Conservation (phyloP, 2,329 filamentous ascomycete genomes). For the Didymella sp. region DNA sequence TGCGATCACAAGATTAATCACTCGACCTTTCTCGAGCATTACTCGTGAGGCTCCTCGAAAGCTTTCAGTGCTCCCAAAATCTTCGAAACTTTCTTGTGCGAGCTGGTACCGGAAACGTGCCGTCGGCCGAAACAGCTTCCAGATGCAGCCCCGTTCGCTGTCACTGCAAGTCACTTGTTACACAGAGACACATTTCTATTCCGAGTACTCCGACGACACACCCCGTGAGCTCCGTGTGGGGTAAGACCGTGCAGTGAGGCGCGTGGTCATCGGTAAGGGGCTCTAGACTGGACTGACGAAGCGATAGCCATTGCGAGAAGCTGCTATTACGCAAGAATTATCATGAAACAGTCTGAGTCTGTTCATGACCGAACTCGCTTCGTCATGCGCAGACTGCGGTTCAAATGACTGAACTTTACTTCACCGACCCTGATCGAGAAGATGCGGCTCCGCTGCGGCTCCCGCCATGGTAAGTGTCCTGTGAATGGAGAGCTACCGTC, state of each 20-base stretch:
- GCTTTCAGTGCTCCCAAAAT: neutral
- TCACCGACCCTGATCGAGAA: neutral
- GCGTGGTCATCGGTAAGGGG: conserved; percentile 3
- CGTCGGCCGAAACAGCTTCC: neutral
- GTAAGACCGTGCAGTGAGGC: conserved; percentile 10
- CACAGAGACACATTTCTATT: conserved; percentile 4
- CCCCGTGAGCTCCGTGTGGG: conserved; percentile 3
- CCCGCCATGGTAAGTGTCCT: conserved; percentile 1
- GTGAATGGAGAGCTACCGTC: neutral
- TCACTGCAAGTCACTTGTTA: neutral
- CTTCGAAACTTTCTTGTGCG: neutral
- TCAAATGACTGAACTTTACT: neutral
- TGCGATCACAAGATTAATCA: neutral
- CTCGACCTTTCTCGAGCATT: neutral
- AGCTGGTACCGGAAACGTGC: neutral
- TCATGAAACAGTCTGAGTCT: neutral
- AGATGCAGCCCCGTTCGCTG: neutral
- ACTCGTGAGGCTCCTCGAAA: neutral
- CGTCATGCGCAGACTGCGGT: neutral
- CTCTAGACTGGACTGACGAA: conserved; percentile 1
- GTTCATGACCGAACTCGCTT: neutral
- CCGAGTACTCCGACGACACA: conserved; percentile 1
- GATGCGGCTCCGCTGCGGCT: conserved; percentile 8
- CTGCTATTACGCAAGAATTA: conserved; percentile 8
- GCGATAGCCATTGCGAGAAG: neutral